Evolutionary conservation across 2,329 filamentous ascomycete genomes (phyloP).

Genomic region (Podosphaera xanthii): DNA sequence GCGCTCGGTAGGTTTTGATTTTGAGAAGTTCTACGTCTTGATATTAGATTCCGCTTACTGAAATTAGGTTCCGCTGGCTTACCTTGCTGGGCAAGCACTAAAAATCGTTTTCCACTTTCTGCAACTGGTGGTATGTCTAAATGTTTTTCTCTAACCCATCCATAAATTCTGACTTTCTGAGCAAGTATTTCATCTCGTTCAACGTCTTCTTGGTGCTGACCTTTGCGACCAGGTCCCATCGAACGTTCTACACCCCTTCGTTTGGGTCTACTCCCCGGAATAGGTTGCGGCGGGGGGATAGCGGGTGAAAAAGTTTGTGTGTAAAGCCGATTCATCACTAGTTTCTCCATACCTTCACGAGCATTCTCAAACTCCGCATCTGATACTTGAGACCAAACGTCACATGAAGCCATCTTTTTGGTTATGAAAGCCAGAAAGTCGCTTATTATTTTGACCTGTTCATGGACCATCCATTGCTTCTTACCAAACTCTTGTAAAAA

Average conservation of each 20-base stretch:
- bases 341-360: constrained; percentile 94
- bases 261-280: constrained; percentile 44
- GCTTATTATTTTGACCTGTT: constrained; percentile 95
- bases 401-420: constrained; percentile 94
- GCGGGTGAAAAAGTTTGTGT: constrained; percentile 89
- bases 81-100: constrained; percentile 76
- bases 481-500: constrained; percentile 90
- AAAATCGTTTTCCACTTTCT: constrained; percentile 70
- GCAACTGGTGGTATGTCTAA: constrained; percentile 72
- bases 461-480: constrained; percentile 98
- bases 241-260: constrained; percentile 43
- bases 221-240: constrained; percentile 61
- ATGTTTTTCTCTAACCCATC: constrained; percentile 83
- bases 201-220: constrained; percentile 94
- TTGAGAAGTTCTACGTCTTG: constrained; percentile 56
- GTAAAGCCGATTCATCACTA: constrained; percentile 96
- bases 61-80: constrained; percentile 7
- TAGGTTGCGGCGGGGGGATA: constrained; percentile 59
- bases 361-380: constrained; percentile 97
- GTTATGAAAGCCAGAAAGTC: constrained; percentile 93
- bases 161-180: constrained; percentile 92
- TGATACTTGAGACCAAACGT: constrained; percentile 87
- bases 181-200: constrained; percentile 88
- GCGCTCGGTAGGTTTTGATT: constrained; percentile 92
- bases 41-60: constrained; percentile 8